A percentile compares a stretch with the other conserved stretches of the same genome.
phyloP scores from a whole-genome alignment of 2,329 filamentous ascomycete species.

The Talaromyces piceae region DNA sequence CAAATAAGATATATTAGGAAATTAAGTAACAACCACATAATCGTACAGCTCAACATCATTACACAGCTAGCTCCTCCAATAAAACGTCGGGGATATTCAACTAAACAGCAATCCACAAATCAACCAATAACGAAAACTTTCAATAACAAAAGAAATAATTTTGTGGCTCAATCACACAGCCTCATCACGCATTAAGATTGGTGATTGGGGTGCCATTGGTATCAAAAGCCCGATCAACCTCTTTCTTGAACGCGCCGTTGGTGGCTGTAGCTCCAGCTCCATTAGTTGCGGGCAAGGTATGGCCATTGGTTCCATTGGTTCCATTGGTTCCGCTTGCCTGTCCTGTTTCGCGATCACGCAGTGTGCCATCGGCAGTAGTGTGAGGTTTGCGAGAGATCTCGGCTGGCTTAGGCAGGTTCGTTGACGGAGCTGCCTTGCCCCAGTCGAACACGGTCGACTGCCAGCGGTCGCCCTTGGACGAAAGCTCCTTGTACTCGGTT shows the following conservation, averaged over 20 bases:
- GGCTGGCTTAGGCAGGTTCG: constrained; percentile 56
- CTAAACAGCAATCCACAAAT: neutral
- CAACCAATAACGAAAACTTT: neutral
- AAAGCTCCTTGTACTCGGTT: constrained; percentile 84
- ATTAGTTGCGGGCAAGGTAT: constrained; percentile 5
- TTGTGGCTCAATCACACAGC: neutral
- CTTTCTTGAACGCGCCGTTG: constrained; percentile 17
- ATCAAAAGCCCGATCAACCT: constrained; percentile 26
- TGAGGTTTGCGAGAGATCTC: constrained; percentile 55
- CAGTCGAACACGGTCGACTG: constrained; percentile 90
- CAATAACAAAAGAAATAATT: neutral
- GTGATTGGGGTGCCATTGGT: constrained; percentile 9
- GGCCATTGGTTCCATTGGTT: constrained; percentile 14
- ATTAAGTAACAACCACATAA: no score
- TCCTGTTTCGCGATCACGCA: no score
- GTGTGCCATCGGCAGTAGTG: constrained; percentile 26
- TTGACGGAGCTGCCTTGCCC: constrained; percentile 66
- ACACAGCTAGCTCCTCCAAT: neutral
- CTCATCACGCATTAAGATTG: neutral
- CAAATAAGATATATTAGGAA: neutral
- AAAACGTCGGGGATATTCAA: neutral
- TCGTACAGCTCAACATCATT: neutral
- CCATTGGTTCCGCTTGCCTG: constrained; percentile 9
- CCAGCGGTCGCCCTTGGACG: constrained; percentile 84
- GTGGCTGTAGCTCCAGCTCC: no score